Conservation (phyloP, 805 yeast genomes). For the Pichia manshurica region DNA sequence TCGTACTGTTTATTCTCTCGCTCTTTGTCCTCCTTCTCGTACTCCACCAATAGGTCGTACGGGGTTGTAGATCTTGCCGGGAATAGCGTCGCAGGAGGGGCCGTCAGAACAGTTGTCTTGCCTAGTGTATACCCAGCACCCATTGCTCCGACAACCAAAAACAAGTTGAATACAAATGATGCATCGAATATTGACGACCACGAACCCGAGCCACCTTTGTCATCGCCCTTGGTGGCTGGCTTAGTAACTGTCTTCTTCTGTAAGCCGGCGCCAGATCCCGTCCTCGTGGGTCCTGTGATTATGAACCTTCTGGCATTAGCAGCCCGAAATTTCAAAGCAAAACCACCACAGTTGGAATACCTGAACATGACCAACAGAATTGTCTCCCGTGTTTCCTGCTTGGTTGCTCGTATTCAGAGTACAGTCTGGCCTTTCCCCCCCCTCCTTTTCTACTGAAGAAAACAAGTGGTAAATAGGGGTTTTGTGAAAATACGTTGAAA, state of each 20-base stretch:
- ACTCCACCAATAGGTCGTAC: slow-evolving; percentile 16
- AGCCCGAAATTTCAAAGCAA: neutral
- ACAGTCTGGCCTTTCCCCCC: too few relatives aligned
- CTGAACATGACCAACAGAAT: too few relatives aligned
- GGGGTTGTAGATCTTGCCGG: slow-evolving; percentile 25
- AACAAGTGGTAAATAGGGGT: too few relatives aligned
- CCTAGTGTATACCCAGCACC: slow-evolving; percentile 32
- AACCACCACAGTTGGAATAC: neutral
- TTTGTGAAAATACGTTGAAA: too few relatives aligned
- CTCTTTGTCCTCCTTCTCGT: slow-evolving; percentile 13
- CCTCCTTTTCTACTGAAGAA: too few relatives aligned
- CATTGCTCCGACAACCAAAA: slow-evolving; percentile 27
- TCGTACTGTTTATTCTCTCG: slow-evolving; percentile 15
- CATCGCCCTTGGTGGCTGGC: neutral
- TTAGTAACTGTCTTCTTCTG: neutral
- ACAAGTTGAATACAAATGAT: slow-evolving; percentile 26
- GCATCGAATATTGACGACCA: slow-evolving; percentile 17
- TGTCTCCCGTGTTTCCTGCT: too few relatives aligned
- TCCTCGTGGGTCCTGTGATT: slow-evolving; percentile 10
- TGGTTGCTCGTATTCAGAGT: too few relatives aligned
- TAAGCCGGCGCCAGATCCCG: neutral
- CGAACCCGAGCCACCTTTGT: neutral
- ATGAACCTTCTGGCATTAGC: slow-evolving; percentile 1
- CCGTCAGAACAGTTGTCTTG: slow-evolving; percentile 20
- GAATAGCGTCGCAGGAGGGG: slow-evolving; percentile 27